These are phyloP conservation scores for Thamnidium elegans DNA, from an alignment of 192 early-diverging fungal genomes.

Conservation along the genomic window DNA sequence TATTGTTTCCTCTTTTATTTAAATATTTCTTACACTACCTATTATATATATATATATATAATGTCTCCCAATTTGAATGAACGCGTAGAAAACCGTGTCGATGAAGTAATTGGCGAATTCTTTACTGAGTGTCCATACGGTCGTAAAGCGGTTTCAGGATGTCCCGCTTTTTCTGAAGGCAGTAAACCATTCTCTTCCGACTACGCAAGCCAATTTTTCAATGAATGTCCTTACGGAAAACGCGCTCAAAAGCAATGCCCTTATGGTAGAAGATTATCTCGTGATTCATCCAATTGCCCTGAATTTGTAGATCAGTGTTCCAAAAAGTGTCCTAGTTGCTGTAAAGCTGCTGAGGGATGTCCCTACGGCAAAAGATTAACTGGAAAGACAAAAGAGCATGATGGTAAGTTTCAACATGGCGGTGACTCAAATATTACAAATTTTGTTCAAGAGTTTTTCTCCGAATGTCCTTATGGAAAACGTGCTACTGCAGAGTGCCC, in stretches of 20 bases:
- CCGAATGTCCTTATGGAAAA: slow-evolving; percentile 8
- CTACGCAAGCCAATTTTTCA: slow-evolving; percentile 8
- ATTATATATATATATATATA: too few relatives aligned
- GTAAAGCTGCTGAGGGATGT: neutral
- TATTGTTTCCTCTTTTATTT: too few relatives aligned
- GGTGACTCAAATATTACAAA: neutral
- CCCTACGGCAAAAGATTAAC: neutral
- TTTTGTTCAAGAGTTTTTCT: slow-evolving; percentile 2
- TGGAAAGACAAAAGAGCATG: neutral
- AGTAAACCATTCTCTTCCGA: neutral
- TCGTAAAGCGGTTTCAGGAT: neutral
- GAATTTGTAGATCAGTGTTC: neutral
- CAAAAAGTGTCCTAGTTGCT: neutral
- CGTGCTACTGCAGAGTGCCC: neutral
- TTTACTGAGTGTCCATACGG: slow-evolving; percentile 9
- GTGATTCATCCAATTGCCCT: neutral
- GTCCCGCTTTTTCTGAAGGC: neutral
- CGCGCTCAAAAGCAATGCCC: neutral
- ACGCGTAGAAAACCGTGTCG: slow-evolving; percentile 2
- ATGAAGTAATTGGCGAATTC: slow-evolving; percentile 3
- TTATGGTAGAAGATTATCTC: neutral
- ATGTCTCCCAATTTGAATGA: neutral
- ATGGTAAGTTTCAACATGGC: neutral
- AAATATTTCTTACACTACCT: too few relatives aligned
- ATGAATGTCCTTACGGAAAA: slow-evolving; percentile 9